Base-by-base conservation (phyloP, 495 filamentous ascomycete species). In the Aspergillus bridgeri region DNA sequence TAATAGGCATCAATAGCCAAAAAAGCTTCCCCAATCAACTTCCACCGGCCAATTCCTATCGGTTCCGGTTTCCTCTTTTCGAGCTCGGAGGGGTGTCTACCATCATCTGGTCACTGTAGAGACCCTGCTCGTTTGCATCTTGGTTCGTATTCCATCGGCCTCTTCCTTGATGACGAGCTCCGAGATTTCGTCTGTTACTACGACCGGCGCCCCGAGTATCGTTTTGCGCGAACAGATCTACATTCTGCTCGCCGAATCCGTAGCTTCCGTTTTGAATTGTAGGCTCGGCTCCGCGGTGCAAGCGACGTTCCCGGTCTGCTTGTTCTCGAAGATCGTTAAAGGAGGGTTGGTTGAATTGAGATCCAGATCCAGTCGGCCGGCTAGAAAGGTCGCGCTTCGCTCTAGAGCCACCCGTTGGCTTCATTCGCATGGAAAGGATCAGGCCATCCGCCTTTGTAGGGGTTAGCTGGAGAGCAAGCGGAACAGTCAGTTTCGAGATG, bases 391-490 rank as follows among this genome's bases (percentile, higher is more conserved):
- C 68, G 18, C 46, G 60, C 59, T 53, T 48, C 65, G 58, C 53
- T 9, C 58, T 52, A 23, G 75, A 45, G 18, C 76, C 76, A 18
- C 33, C 33, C 33, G 76, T 69, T 13, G 76, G 66, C 58, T 91
- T 92, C 62, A 88, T 75, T 60, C 86, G 89, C 56, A 98, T 84
- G 47, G 86, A 81, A 6, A 98, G 79, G 11, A 91, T 65, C 54
- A 90, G 81, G n/a, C 92, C 90, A 61, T 96, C 92, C 53, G 92
- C 92, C 91, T 96, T 59, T 43, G 21, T 15, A 17, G 18, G 13
- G 21, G 54, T 75, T 62, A 77, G 69, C 43, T 29, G 55, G 58
- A 53, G 23, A 19, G 19, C 44, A 45, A 21, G 29, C 44, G n/a
- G 6, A 24, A 22, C 17, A 27, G 1, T 15, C 20, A 24, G 13